A percentile compares a stretch with the other conserved stretches of the same genome.
Evolutionary conservation across 352 stramenopile species (phyloP).

Genomic region (Aphanomyces astaci): DNA sequence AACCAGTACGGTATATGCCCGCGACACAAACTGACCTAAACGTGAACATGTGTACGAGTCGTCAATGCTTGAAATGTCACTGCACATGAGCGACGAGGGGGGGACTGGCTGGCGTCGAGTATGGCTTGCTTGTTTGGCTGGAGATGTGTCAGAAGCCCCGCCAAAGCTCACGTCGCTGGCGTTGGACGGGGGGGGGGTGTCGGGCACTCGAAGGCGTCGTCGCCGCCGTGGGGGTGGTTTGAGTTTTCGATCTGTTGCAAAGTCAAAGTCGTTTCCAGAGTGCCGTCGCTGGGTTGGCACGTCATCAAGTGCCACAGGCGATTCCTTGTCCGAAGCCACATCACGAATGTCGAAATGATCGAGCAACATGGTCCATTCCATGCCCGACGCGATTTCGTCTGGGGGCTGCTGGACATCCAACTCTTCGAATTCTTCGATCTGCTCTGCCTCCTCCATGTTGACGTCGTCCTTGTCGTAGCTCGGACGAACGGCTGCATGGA

Average conservation of each 20-base stretch:
- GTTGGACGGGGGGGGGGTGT: background rate
- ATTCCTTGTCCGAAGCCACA: background rate
- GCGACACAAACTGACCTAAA: background rate
- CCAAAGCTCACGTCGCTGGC: background rate
- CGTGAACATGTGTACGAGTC: background rate
- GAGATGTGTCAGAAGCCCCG: background rate
- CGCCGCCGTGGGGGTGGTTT: background rate
- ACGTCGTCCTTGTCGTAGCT: background rate
- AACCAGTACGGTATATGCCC: no score
- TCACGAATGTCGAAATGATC: constrained; percentile 3
- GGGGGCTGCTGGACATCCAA: background rate
- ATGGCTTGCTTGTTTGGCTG: background rate
- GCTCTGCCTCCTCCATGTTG: background rate
- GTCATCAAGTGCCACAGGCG: background rate
- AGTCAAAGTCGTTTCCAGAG: background rate
- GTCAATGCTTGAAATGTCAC: constrained; percentile 10
- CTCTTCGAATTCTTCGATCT: constrained; percentile 5
- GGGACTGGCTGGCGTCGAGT: background rate
- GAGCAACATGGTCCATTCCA: constrained; percentile 4
- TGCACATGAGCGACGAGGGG: background rate
- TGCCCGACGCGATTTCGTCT: background rate
- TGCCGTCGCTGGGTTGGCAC: background rate
- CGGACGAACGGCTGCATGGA: background rate
- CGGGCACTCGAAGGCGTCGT: background rate
- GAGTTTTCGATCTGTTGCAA: background rate